These are phyloP conservation scores for Sarocladium brachiariae DNA, from an alignment of 2,329 filamentous ascomycete species.

Conservation along the genomic window DNA sequence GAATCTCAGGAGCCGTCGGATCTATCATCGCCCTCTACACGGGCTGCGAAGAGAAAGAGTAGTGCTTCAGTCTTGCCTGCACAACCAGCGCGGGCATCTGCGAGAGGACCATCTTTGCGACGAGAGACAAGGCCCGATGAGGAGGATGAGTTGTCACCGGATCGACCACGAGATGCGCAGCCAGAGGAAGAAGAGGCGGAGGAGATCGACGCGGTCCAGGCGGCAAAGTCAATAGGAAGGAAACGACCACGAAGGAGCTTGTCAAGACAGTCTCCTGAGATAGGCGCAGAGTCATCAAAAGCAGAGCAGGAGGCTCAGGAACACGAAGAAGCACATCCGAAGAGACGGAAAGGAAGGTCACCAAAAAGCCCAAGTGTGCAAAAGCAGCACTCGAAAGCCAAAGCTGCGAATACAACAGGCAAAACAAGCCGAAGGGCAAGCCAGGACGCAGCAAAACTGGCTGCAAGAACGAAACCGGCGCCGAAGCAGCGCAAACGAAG, in stretches of 20 bases:
- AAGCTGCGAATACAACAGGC: conserved; percentile 9
- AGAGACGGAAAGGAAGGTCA: conserved; percentile 28
- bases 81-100: conserved; percentile 17
- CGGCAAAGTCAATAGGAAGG: conserved; percentile 33
- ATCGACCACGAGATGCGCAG: conserved; percentile 14
- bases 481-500: background rate
- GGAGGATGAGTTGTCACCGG: conserved; percentile 28
- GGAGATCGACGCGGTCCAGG: conserved; percentile 36
- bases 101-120: conserved; percentile 13
- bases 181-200: conserved; percentile 25
- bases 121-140: conserved; percentile 13
- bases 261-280: conserved; percentile 33
- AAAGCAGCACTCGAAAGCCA: conserved; percentile 25
- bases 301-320: conserved; percentile 25
- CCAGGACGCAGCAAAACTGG: background rate
- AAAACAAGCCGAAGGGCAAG: conserved; percentile 18
- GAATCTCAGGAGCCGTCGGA: conserved; percentile 22
- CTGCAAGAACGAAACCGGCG: conserved; percentile 2
- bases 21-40: conserved; percentile 36
- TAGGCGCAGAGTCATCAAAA: conserved; percentile 23
- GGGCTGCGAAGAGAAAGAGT: conserved; percentile 26
- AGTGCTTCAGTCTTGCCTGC: conserved; percentile 24
- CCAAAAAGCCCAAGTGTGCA: conserved; percentile 36
- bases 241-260: conserved; percentile 36
- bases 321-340: conserved; percentile 22